Conservation (phyloP, 1,139 yeast species). For the Yamadazyma sp. region DNA sequence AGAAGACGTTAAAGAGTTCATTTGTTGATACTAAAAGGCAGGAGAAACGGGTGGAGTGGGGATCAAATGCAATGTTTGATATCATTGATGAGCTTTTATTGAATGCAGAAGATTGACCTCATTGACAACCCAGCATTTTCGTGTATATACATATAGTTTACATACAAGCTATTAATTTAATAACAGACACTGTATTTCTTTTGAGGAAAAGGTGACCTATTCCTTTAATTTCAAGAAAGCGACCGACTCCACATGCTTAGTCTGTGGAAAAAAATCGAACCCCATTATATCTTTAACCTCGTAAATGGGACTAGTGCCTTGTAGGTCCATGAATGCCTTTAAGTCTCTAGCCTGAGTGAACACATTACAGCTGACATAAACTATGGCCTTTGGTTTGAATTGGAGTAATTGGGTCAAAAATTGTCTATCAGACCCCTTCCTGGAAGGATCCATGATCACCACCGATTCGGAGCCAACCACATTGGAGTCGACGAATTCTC, state of each 20-base stretch:
- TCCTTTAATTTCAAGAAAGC: conserved; percentile 31
- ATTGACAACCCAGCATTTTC: too few species aligned
- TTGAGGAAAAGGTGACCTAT: conserved; percentile 1
- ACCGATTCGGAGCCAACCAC: conserved; percentile 34
- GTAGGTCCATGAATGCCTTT: conserved; percentile 26
- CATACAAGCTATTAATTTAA: background rate
- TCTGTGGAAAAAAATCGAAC: conserved; percentile 50
- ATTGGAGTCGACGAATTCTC: conserved; percentile 23
- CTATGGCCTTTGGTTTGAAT: conserved; percentile 37
- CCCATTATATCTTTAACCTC: conserved; percentile 35
- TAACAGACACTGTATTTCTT: background rate
- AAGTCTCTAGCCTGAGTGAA: conserved; percentile 50
- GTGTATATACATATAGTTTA: too few species aligned
- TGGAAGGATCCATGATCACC: conserved; percentile 48
- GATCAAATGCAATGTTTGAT: conserved; percentile 53
- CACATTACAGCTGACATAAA: conserved; percentile 48
- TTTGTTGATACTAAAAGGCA: conserved; percentile 62
- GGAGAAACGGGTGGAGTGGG: conserved; percentile 69
- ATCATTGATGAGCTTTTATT: conserved; percentile 45
- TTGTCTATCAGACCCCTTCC: conserved; percentile 39
- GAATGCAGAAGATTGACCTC: conserved; percentile 6
- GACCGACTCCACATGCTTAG: conserved; percentile 47
- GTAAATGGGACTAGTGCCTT: conserved; percentile 21
- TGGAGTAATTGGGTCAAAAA: conserved; percentile 37
- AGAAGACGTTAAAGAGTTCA: conserved; percentile 50